A percentile compares a stretch with the other conserved stretches of the same genome.
Evolutionary conservation across 768 basidiomycete species (phyloP).

Genomic region (Podaxis mareebaensis): DNA sequence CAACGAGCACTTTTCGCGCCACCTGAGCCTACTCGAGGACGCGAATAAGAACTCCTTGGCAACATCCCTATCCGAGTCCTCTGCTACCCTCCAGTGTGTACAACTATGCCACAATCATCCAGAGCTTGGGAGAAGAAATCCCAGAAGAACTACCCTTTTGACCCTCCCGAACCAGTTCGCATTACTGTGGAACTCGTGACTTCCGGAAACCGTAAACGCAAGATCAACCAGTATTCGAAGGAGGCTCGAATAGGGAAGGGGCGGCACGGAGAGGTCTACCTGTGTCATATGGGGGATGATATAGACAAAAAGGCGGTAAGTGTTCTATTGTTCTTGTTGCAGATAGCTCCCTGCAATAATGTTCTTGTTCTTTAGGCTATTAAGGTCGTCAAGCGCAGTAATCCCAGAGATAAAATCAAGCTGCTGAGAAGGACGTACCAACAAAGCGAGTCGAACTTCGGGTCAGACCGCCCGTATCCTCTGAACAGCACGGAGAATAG

Average conservation of each 20-base stretch:
- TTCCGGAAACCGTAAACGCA: conserved; percentile 30
- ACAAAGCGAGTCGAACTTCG: conserved; percentile 21
- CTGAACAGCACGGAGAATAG: conserved; percentile 69
- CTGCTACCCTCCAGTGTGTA: neutral
- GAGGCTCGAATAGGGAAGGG: conserved; percentile 39
- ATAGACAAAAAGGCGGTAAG: conserved; percentile 46
- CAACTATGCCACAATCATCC: conserved; percentile 7
- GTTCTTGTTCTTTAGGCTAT: conserved; percentile 51
- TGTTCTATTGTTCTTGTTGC: conserved; percentile 16
- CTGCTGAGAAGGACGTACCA: conserved; percentile 44
- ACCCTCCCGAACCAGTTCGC: conserved; percentile 42
- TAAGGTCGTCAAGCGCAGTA: conserved; percentile 66
- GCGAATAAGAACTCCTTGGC: conserved; percentile 1
- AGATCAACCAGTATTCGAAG: conserved; percentile 72
- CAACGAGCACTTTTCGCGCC: conserved; percentile 1
- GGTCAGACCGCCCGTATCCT: conserved; percentile 24
- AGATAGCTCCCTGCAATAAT: neutral
- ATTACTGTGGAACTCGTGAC: conserved; percentile 41
- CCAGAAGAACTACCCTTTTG: conserved; percentile 28
- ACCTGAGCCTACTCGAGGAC: conserved; percentile 8
- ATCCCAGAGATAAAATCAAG: conserved; percentile 66
- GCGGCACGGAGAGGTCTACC: conserved; percentile 64
- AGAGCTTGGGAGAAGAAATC: conserved; percentile 8
- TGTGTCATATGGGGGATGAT: conserved; percentile 49
- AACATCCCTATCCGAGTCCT: neutral